Evolutionary conservation across 495 filamentous ascomycete species (phyloP).

Genomic region (Tetracladium marchalianum): DNA sequence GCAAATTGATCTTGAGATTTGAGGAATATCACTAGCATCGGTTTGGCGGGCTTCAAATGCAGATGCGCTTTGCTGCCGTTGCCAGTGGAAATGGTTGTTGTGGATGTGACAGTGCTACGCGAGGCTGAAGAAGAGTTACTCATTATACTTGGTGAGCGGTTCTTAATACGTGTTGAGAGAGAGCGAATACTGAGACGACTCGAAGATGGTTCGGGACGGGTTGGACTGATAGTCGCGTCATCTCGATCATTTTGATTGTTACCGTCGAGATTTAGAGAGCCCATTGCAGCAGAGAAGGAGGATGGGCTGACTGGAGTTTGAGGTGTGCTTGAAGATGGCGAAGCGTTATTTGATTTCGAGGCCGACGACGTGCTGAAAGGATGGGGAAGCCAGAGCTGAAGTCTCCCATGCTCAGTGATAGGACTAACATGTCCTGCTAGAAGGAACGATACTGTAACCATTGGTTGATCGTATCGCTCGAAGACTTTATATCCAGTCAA

Average conservation of each 20-base stretch:
- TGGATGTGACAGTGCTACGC: background rate
- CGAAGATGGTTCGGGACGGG: background rate
- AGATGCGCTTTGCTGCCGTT: constrained; percentile 5
- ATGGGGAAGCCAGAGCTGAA: constrained; percentile 7
- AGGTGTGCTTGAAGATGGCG: background rate
- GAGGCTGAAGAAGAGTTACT: constrained; percentile 1
- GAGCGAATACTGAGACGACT: background rate
- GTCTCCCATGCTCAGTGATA: constrained; percentile 6
- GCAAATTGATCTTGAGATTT: constrained; percentile 3
- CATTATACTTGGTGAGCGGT: constrained; percentile 1
- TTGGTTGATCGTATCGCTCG: constrained; percentile 7
- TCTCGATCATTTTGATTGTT: background rate
- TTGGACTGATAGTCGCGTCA: background rate
- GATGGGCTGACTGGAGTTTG: background rate
- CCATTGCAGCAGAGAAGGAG: background rate
- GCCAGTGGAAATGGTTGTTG: constrained; percentile 6
- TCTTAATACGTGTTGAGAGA: background rate
- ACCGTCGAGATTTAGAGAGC: background rate
- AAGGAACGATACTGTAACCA: constrained; percentile 7
- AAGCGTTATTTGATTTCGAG: background rate
- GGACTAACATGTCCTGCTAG: constrained; percentile 1
- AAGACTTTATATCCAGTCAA: constrained; percentile 10
- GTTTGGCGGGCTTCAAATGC: constrained; percentile 11
- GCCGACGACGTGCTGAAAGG: background rate
- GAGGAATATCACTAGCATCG: constrained; percentile 10